phyloP scores from a whole-genome alignment of 805 yeast genomes.

The Candida pseudofarinosa region DNA sequence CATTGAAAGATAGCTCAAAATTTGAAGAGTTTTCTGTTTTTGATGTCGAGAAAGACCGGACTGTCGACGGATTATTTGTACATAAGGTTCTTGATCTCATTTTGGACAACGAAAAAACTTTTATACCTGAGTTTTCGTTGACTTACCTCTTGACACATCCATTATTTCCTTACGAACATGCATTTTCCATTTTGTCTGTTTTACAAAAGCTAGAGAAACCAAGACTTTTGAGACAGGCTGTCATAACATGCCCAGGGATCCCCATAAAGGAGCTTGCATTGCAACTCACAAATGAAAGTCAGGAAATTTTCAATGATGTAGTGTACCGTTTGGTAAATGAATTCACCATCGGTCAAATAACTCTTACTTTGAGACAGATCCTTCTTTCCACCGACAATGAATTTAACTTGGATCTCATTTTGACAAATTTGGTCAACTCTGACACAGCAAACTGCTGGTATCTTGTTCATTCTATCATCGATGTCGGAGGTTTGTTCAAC shows the following conservation, averaged over 20 bases:
- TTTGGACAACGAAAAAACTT: constrained; percentile 25
- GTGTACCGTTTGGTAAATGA: constrained; percentile 65
- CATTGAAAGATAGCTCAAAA: constrained; percentile 10
- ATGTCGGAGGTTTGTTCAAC: constrained; percentile 68
- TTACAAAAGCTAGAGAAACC: constrained; percentile 42
- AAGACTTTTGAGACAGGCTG: constrained; percentile 73
- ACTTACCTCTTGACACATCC: constrained; percentile 85
- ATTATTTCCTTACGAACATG: constrained; percentile 61
- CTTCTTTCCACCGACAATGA: constrained; percentile 22
- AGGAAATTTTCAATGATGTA: constrained; percentile 64
- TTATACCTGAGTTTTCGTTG: constrained; percentile 55
- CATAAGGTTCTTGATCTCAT: constrained; percentile 41
- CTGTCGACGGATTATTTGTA: constrained; percentile 58
- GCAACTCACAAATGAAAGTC: constrained; percentile 50
- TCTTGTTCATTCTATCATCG: constrained; percentile 61
- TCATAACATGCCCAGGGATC: constrained; percentile 71
- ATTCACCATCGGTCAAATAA: constrained; percentile 56
- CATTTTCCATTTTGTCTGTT: constrained; percentile 54
- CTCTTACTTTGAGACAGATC: constrained; percentile 40
- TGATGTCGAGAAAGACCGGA: constrained; percentile 63
- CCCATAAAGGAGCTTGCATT: constrained; percentile 58
- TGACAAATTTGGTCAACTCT: constrained; percentile 28
- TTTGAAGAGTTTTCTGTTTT: constrained; percentile 37
- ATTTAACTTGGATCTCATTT: constrained; percentile 34
- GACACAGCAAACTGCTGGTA: constrained; percentile 55